Conservation (phyloP, 371 early-diverging fungal genomes). For the Mortierella sp. region DNA sequence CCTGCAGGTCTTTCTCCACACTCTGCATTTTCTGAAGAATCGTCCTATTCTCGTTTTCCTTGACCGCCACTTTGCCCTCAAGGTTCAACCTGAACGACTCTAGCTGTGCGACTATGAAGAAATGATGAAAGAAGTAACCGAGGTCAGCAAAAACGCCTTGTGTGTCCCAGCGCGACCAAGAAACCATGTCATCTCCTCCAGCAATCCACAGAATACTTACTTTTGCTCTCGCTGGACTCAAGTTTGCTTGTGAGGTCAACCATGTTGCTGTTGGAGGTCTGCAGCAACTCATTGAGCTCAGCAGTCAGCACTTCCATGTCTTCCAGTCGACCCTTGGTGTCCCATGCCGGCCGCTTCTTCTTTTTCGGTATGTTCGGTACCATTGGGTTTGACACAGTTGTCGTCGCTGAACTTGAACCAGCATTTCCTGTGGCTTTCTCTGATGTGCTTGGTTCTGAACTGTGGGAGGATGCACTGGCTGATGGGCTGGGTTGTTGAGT, state of each 20-base stretch:
- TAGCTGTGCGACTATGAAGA: slow-evolving; percentile 64
- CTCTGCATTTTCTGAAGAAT: slow-evolving; percentile 64
- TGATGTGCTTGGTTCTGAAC: neutral
- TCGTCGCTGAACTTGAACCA: neutral
- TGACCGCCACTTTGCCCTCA: slow-evolving; percentile 67
- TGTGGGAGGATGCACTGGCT: slow-evolving; percentile 22
- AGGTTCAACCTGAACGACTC: slow-evolving; percentile 63
- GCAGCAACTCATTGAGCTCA: slow-evolving; percentile 46
- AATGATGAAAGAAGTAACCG: neutral
- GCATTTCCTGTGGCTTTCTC: neutral
- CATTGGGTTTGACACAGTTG: slow-evolving; percentile 9
- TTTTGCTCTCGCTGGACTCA: slow-evolving; percentile 51
- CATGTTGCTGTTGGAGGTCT: slow-evolving; percentile 52
- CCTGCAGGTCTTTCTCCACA: slow-evolving; percentile 61
- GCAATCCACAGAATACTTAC: slow-evolving; percentile 18
- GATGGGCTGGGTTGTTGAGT: slow-evolving; percentile 27
- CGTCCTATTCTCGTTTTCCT: slow-evolving; percentile 70
- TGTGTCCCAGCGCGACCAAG: neutral
- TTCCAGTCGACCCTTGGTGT: slow-evolving; percentile 72
- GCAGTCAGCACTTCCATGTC: slow-evolving; percentile 67
- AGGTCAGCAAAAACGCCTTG: neutral
- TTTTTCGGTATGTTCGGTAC: slow-evolving; percentile 29
- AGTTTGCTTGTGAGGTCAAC: slow-evolving; percentile 43
- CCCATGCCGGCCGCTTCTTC: slow-evolving; percentile 73
- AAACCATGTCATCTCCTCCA: neutral